phyloP scores from a whole-genome alignment of 176 grass and related monocot species.

The Musa itinerans region DNA sequence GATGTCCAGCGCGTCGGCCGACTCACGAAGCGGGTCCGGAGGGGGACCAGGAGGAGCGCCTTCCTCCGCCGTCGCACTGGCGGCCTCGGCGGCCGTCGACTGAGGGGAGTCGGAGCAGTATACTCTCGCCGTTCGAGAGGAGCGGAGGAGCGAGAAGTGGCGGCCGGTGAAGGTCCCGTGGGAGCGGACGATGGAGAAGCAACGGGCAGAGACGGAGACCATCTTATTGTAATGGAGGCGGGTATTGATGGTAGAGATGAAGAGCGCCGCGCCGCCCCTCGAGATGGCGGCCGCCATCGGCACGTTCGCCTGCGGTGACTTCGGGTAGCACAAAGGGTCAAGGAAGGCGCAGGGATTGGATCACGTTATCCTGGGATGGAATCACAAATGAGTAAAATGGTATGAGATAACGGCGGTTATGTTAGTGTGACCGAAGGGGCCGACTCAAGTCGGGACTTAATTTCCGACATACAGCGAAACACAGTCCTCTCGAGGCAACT shows the following conservation, averaged over 20 bases:
- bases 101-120: constrained; percentile 1
- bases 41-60: neutral
- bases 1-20: constrained; percentile 58
- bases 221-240: neutral
- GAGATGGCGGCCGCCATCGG: neutral
- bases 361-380: neutral
- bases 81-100: neutral
- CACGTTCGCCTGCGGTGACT: neutral
- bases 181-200: neutral
- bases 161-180: neutral
- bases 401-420: too few relatives aligned
- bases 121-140: neutral
- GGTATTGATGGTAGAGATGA: neutral
- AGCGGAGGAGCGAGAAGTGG: neutral
- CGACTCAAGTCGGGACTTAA: too few relatives aligned
- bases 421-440: too few relatives aligned
- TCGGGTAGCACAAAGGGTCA: neutral
- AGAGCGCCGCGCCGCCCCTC: neutral
- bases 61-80: neutral
- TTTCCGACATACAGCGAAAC: too few relatives aligned
- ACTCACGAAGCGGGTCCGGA: constrained; percentile 32
- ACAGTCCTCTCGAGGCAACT: too few relatives aligned
- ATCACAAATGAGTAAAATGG: neutral
- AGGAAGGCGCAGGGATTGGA: neutral
- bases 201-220: neutral